Conservation (phyloP, 2,329 filamentous ascomycete species). For the Berkeleyomyces basicola region DNA sequence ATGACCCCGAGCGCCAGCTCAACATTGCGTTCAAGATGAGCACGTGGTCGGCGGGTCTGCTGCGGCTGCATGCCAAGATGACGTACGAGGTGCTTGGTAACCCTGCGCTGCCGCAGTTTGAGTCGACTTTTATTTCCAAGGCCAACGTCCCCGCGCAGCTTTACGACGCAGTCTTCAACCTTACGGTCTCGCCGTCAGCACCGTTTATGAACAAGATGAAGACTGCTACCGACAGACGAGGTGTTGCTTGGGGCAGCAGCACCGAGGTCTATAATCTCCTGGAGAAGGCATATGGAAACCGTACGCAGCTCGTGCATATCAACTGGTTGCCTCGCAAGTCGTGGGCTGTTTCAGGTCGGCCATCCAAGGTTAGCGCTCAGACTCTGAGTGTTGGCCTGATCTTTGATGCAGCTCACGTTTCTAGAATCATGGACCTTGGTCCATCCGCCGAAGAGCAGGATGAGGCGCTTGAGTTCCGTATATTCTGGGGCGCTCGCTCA, state of each 20-base stretch:
- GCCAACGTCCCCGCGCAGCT: constrained; percentile 36
- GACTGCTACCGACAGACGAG: constrained; percentile 20
- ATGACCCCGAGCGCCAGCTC: constrained; percentile 54
- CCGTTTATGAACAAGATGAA: constrained; percentile 19
- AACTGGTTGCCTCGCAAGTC: constrained; percentile 22
- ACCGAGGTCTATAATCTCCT: constrained; percentile 48
- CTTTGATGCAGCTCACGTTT: constrained; percentile 55
- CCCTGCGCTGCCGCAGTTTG: constrained; percentile 61
- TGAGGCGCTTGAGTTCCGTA: constrained; percentile 63
- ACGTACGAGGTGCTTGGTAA: constrained; percentile 64
- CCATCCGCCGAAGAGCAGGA: constrained; percentile 74
- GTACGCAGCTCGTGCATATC: constrained; percentile 52
- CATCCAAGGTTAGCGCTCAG: constrained; percentile 1
- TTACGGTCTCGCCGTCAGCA: constrained; percentile 18
- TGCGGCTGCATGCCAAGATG: constrained; percentile 57
- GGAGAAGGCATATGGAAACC: constrained; percentile 55
- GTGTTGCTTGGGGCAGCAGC: constrained; percentile 29
- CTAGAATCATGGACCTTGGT: constrained; percentile 70
- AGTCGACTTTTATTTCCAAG: constrained; percentile 61
- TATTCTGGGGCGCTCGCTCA: constrained; percentile 89
- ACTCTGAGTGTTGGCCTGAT: constrained; percentile 40
- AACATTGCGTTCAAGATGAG: constrained; percentile 89
- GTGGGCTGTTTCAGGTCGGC: constrained; percentile 19
- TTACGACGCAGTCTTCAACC: constrained; percentile 33
- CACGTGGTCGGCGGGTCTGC: constrained; percentile 57